phyloP scores from a whole-genome alignment of 306 rosid species.

The Cucumis sativus region Cucumber_9930_V3 NC_026658.2:25131001-25131500 shows the following conservation, averaged over 20 bases:
- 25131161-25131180: not conserved
- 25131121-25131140: not conserved
- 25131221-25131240: not conserved
- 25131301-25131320: not conserved
- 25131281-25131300: slow-evolving; percentile 1
- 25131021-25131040: not conserved
- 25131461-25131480: not conserved
- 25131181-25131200: slow-evolving; percentile 7
- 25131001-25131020: not conserved
- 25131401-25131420: not conserved
- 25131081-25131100: too few relatives aligned
- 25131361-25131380: not conserved
- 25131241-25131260: not conserved
- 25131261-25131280: not conserved
- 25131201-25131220: slow-evolving; percentile 8
- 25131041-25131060: not conserved
- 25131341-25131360: not conserved
- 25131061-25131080: too few relatives aligned
- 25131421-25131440: not conserved
- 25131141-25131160: not conserved
- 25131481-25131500: not conserved
- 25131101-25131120: not conserved
- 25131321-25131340: not conserved
- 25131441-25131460: not conserved
- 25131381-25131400: not conserved